Base-by-base conservation (phyloP, 2,329 filamentous ascomycete genomes). In the Nannizziopsis arthrosporioides region DNA sequence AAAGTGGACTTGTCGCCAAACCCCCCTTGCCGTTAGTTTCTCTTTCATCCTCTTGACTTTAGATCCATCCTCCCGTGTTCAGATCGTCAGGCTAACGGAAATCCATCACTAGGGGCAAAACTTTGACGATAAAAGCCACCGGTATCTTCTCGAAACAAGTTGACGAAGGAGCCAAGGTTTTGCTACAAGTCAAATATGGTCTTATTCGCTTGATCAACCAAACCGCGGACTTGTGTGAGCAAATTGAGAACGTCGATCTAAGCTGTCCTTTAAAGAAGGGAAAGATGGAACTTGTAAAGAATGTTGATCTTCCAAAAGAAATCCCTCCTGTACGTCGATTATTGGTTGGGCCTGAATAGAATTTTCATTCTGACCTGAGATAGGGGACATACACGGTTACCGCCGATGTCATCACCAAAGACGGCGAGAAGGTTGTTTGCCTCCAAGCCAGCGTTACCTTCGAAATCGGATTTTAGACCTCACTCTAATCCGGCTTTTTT, bases 371-470 rank as follows among this genome's bases (percentile, higher is more conserved):
- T 41, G 19, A 48, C 22, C 50, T 15, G 44, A 35, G 41, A 37
- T 55, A 92, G 87, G 92, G 89, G 63, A 89, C 80, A 61, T 98
- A 95, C 75, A 84, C 77, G 14, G 92, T 98, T 32, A 69, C 82
- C 35, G 92, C 90, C 37, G 85, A 96, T 62, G 90, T 93, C 42
- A 83, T 79, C 68, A 87, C 78, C 56, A 74, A 72, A 52, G 81
- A 93, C 44, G 73, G 77, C 49, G 73, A 81, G 55, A 81, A 80
- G 61, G 84, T 98, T 55, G 94, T 89, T 51, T 98, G 92, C 69
- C 74, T 98, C 61, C 82, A 82, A 48, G 88, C 88, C 14, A 15
- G 42, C 14, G 50, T 56, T 19, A 46, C 39, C 2, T 56, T 56
- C 34, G 41, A 50, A 2, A 15, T 52, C 2, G 19, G 14, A 39